Evolutionary conservation across 768 basidiomycete genomes (phyloP).

Genomic region (Xerocomellus intermedius): DNA sequence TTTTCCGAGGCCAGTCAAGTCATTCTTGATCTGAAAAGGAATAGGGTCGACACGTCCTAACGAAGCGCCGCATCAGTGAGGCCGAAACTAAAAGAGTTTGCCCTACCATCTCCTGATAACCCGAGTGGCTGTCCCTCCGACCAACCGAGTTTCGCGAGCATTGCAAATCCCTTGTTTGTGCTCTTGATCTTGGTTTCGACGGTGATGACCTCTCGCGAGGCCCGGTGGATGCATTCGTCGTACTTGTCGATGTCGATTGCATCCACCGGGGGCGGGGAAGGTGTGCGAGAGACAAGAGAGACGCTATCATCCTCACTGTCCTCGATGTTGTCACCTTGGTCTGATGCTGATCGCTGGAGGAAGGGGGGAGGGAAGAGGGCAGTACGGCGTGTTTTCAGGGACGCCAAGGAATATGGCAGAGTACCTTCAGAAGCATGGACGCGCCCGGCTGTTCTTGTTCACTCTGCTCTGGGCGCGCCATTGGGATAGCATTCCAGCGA

Average conservation of each 20-base stretch:
- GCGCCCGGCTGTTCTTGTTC: constrained; percentile 22
- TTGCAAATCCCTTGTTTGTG: constrained; percentile 76
- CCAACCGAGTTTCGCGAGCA: constrained; percentile 85
- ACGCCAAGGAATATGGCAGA: constrained; percentile 49
- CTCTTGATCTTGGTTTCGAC: constrained; percentile 79
- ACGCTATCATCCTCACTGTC: constrained; percentile 63
- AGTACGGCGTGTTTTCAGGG: constrained; percentile 49
- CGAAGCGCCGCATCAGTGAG: not conserved
- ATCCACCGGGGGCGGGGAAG: constrained; percentile 58
- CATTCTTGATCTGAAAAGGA: constrained; percentile 77
- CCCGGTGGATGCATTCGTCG: constrained; percentile 57
- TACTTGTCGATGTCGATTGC: constrained; percentile 63
- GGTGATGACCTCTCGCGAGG: constrained; percentile 66
- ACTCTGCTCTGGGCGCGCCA: constrained; percentile 33
- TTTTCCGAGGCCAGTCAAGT: constrained; percentile 79
- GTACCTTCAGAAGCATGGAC: constrained; percentile 61
- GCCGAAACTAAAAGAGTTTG: not conserved
- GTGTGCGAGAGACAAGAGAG: constrained; percentile 71
- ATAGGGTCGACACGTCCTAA: constrained; percentile 80
- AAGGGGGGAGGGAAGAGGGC: constrained; percentile 46
- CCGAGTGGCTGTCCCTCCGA: constrained; percentile 76
- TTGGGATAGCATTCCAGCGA: constrained; percentile 72
- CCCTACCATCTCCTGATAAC: constrained; percentile 68
- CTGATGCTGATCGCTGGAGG: constrained; percentile 61
- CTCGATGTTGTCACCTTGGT: constrained; percentile 36